Evolutionary conservation across 2,329 filamentous ascomycete genomes (phyloP).

Genomic region (Aspergillus proliferans): DNA sequence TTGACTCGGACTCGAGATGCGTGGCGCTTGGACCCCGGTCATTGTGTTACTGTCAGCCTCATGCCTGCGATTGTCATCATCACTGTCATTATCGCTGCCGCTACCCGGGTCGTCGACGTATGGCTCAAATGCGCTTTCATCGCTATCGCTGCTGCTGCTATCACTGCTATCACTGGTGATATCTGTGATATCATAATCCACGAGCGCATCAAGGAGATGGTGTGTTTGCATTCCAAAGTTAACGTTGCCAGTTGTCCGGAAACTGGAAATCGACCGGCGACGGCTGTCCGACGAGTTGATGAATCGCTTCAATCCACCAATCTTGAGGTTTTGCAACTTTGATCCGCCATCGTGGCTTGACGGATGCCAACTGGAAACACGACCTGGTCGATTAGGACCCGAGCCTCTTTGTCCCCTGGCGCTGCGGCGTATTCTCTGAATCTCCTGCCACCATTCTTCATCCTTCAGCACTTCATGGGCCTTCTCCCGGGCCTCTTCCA

Average conservation of each 20-base stretch:
- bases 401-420: constrained; percentile 5
- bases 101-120: constrained; percentile 33
- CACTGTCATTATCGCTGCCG: constrained; percentile 10
- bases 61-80: neutral
- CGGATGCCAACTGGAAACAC: constrained; percentile 45
- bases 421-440: constrained; percentile 47
- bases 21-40: neutral
- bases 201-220: constrained; percentile 57
- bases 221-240: constrained; percentile 72
- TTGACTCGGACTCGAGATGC: neutral
- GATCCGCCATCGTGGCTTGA: constrained; percentile 47
- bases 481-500: constrained; percentile 51
- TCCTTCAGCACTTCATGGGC: constrained; percentile 62
- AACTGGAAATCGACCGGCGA: constrained; percentile 42
- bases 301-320: constrained; percentile 56
- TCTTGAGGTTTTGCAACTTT: constrained; percentile 39
- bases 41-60: neutral
- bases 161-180: constrained; percentile 42
- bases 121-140: constrained; percentile 37
- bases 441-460: constrained; percentile 77
- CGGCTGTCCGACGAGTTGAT: constrained; percentile 53
- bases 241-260: constrained; percentile 50
- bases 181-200: constrained; percentile 46
- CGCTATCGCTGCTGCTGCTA: constrained; percentile 33
- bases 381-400: neutral